Conservation (phyloP, 2,329 filamentous ascomycete genomes). For the Nemania sp. region DNA sequence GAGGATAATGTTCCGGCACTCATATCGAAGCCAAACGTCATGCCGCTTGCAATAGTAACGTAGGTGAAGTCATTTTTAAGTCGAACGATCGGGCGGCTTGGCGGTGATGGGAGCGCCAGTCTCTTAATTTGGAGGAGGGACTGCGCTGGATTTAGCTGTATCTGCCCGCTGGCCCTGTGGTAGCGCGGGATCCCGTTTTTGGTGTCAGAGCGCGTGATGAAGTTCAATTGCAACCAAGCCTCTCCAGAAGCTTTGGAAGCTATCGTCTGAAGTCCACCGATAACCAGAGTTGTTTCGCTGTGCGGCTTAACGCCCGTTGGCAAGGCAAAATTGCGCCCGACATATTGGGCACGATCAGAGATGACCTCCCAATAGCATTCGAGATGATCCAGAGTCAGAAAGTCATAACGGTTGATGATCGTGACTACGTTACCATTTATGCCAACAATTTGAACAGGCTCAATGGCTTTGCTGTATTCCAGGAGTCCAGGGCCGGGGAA, state of each 20-base stretch:
- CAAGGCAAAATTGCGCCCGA: slow-evolving; percentile 44
- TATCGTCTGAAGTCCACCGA: slow-evolving; percentile 39
- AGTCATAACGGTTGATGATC: slow-evolving; percentile 60
- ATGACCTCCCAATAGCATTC: slow-evolving; percentile 48
- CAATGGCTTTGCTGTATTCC: slow-evolving; percentile 62
- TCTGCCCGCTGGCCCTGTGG: slow-evolving; percentile 54
- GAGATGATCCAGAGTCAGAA: slow-evolving; percentile 54
- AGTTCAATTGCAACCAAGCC: slow-evolving; percentile 53
- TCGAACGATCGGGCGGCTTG: slow-evolving; percentile 28
- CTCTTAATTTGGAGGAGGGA: slow-evolving; percentile 37
- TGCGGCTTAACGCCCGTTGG: slow-evolving; percentile 51
- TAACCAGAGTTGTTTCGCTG: slow-evolving; percentile 40
- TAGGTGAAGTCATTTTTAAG: slow-evolving; percentile 38
- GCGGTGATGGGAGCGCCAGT: slow-evolving; percentile 12
- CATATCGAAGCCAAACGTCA: slow-evolving; percentile 50
- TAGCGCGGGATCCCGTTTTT: slow-evolving; percentile 57
- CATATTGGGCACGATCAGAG: slow-evolving; percentile 43
- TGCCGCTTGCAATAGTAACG: slow-evolving; percentile 42
- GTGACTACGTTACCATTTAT: slow-evolving; percentile 48
- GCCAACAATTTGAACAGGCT: slow-evolving; percentile 58
- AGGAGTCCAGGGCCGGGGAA: slow-evolving; percentile 54
- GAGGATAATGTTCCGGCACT: slow-evolving; percentile 47
- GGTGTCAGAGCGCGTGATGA: slow-evolving; percentile 47
- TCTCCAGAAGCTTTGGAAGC: slow-evolving; percentile 40
- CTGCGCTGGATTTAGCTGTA: slow-evolving; percentile 44